phyloP scores from a whole-genome alignment of 1,139 yeast genomes.

The Debaryomycetaceae sp. region DNA sequence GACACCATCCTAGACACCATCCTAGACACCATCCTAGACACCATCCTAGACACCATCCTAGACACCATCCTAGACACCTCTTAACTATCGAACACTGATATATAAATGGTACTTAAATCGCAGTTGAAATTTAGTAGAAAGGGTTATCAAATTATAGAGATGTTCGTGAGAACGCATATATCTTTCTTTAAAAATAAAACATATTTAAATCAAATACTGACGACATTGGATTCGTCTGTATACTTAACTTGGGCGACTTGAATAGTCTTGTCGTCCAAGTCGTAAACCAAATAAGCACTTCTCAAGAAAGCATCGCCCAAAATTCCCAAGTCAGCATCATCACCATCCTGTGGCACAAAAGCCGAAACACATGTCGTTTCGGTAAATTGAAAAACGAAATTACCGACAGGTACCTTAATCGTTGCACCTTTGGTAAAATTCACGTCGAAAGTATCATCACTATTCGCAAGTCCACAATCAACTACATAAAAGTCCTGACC shows the following conservation, averaged over 20 bases:
- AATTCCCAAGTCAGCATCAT: slow-evolving; percentile 12
- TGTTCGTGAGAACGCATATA: too few relatives aligned
- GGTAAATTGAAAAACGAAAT: slow-evolving; percentile 12
- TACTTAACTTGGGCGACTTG: slow-evolving; percentile 26
- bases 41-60: too few relatives aligned
- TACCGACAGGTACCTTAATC: slow-evolving; percentile 23
- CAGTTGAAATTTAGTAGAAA: too few relatives aligned
- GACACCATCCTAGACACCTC: too few relatives aligned
- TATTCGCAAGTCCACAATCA: not conserved
- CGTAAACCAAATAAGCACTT: slow-evolving; percentile 25
- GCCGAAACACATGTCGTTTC: not conserved
- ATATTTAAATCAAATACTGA: not conserved
- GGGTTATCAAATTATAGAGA: too few relatives aligned
- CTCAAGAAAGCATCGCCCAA: slow-evolving; percentile 30
- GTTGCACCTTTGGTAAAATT: slow-evolving; percentile 19
- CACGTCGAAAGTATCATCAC: not conserved
- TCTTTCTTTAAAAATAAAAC: too few relatives aligned
- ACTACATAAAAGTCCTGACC: not conserved
- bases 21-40: too few relatives aligned
- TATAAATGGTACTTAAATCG: too few relatives aligned
- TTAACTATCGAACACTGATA: too few relatives aligned
- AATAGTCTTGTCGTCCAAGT: slow-evolving; percentile 22
- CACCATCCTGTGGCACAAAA: slow-evolving; percentile 1
- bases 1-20: too few relatives aligned
- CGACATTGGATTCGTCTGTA: slow-evolving; percentile 7